Evolutionary conservation across 495 filamentous ascomycete species (phyloP).

Genomic region (Penicillium goetzii): DNA sequence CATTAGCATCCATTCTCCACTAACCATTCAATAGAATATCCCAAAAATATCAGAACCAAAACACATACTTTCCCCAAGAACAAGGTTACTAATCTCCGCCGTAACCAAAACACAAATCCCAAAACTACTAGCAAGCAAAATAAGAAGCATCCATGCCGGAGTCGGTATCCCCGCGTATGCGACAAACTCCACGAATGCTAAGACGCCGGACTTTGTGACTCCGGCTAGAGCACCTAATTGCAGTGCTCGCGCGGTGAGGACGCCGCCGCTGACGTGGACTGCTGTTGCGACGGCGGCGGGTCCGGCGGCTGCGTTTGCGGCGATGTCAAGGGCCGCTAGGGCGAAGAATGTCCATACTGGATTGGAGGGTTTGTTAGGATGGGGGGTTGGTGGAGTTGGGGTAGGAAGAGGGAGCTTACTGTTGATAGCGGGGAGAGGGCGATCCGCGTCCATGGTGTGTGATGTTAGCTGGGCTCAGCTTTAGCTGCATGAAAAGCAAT

Average conservation of each 20-base stretch:
- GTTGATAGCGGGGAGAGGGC: conserved; percentile 15
- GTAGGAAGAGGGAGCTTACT: background rate
- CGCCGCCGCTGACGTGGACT: conserved; percentile 21
- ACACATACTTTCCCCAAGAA: conserved; percentile 24
- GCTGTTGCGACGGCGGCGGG: conserved; percentile 26
- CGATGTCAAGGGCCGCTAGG: conserved; percentile 23
- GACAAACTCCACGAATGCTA: conserved; percentile 21
- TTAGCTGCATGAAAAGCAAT: background rate
- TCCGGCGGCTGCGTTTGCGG: conserved; percentile 24
- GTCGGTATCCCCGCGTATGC: conserved; percentile 21
- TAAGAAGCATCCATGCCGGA: conserved; percentile 19
- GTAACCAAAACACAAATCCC: conserved; percentile 23
- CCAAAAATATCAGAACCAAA: background rate
- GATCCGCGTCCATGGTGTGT: conserved; percentile 10
- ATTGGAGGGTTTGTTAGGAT: background rate
- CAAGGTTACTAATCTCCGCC: conserved; percentile 23
- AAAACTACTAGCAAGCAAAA: conserved; percentile 24
- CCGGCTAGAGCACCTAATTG: conserved; percentile 23
- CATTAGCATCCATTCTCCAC: background rate
- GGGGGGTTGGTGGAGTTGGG: too few species aligned
- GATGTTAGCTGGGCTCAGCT: background rate
- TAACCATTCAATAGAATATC: background rate
- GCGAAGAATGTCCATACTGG: conserved; percentile 24
- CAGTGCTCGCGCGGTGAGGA: conserved; percentile 17
- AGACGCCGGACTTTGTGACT: conserved; percentile 21